Base-by-base conservation (phyloP, 495 filamentous ascomycete genomes). In the Aspergillus heteromorphus region DNA sequence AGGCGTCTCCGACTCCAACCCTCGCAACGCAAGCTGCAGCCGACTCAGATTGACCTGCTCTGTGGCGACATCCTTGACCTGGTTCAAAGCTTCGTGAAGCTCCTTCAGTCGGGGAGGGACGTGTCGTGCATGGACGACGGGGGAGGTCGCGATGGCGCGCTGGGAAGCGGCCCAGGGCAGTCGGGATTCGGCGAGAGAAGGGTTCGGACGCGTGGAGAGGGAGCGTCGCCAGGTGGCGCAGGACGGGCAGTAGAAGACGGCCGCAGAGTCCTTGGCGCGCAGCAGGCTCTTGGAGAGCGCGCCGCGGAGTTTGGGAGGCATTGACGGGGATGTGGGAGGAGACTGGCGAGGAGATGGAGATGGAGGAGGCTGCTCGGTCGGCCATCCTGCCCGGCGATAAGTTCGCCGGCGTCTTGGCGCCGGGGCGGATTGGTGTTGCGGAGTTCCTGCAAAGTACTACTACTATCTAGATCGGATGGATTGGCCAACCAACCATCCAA, bases 11-110 rank as follows among this genome's bases (percentile, higher is more conserved):
- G 87, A 81, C 59, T 87, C 82, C 57, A 96, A 73, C 6, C 89
- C 89, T 47, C 85, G 79, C 64, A 91, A 67, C 16, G 91, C 92
- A 59, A 97, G 78, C 62, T 89, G 85, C 49, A 97, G 65, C 59
- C 89, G 82, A 53, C 87, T 87, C 18, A 87, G 74, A 68, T 89
- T 88, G 53, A 91, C 79, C 66, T 85, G 83, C 55, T 79, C 79
- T 34, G 81, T 72, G 20, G 85, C 82, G 38, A 81, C 69, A 53
- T 79, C 77, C 57, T 87, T 77, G 19, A 96, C 72, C 19, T 77
- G 74, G 8, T 72, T 68, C 17, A 95, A 73, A 10, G 83, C 79
- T 40, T 77, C 69, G 58, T 90, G 76, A 11, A 96, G 77, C 50
- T 79, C 73, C 43, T 67, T 65, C 48, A 75, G 67, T 17, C 64